Evolutionary conservation across 768 basidiomycete species (phyloP).

Genomic region (Boletus edulis): DNA sequence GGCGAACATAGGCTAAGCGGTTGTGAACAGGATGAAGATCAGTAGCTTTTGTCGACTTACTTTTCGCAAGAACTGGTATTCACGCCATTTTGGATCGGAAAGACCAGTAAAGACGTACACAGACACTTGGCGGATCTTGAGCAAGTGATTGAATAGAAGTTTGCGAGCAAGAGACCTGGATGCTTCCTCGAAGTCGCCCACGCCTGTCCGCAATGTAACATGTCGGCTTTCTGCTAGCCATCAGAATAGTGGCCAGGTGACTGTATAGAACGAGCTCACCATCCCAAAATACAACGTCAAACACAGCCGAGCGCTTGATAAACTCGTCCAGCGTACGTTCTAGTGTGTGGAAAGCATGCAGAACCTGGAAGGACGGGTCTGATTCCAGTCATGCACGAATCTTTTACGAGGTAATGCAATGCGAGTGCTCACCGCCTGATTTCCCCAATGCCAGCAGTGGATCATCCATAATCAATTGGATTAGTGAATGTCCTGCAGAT

Average conservation of each 20-base stretch:
- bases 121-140: constrained; percentile 34
- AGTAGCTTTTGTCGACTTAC: constrained; percentile 22
- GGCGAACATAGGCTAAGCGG: constrained; percentile 61
- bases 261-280: constrained; percentile 30
- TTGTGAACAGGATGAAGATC: constrained; percentile 7
- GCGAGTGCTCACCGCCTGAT: constrained; percentile 34
- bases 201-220: constrained; percentile 39
- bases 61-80: constrained; percentile 41
- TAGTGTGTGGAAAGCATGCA: constrained; percentile 56
- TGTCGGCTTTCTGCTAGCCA: constrained; percentile 41
- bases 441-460: constrained; percentile 57
- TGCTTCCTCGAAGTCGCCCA: constrained; percentile 33
- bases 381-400: not conserved
- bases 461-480: constrained; percentile 59
- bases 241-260: not conserved
- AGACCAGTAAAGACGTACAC: constrained; percentile 47
- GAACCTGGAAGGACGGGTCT: constrained; percentile 59
- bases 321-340: constrained; percentile 54
- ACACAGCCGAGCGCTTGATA: constrained; percentile 46
- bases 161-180: constrained; percentile 53
- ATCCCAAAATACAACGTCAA: constrained; percentile 65
- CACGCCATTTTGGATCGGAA: constrained; percentile 47
- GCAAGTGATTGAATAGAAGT: constrained; percentile 50
- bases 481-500: constrained; percentile 55
- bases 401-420: not conserved